These are phyloP conservation scores for Apiospora arundinis DNA, from an alignment of 2,329 filamentous ascomycete genomes.

Conservation along the genomic window DNA sequence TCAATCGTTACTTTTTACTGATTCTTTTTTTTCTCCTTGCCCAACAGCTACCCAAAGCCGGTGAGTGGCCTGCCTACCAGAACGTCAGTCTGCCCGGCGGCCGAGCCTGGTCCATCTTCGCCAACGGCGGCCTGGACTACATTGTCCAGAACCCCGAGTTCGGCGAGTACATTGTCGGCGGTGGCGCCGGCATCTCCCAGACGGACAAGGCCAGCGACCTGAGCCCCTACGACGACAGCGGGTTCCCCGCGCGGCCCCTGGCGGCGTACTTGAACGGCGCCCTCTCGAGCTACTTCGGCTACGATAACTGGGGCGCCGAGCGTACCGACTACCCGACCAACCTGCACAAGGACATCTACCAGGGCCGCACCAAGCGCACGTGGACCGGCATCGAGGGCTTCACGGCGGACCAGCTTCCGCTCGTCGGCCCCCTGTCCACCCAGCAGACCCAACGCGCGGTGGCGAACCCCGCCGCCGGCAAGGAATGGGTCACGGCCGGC, in stretches of 20 bases:
- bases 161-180: conserved; percentile 10
- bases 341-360: conserved; percentile 43
- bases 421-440: conserved; percentile 53
- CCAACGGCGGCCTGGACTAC: neutral
- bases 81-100: conserved; percentile 1
- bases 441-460: conserved; percentile 37
- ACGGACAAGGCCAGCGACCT: neutral
- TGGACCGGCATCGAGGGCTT: conserved; percentile 59
- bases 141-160: neutral
- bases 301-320: conserved; percentile 48
- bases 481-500: conserved; percentile 59
- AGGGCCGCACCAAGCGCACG: conserved; percentile 42
- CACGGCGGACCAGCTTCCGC: conserved; percentile 55
- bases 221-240: neutral
- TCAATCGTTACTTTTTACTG: neutral
- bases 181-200: neutral
- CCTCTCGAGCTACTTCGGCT: conserved; percentile 52
- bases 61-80: conserved; percentile 26
- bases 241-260: conserved; percentile 29
- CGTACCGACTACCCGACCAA: conserved; percentile 57
- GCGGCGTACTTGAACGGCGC: conserved; percentile 38
- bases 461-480: neutral
- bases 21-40: neutral
- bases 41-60: conserved; percentile 38
- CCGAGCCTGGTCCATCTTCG: neutral